Base-by-base conservation (phyloP, 2,329 filamentous ascomycete genomes). In the Ilyonectria sp. region DNA sequence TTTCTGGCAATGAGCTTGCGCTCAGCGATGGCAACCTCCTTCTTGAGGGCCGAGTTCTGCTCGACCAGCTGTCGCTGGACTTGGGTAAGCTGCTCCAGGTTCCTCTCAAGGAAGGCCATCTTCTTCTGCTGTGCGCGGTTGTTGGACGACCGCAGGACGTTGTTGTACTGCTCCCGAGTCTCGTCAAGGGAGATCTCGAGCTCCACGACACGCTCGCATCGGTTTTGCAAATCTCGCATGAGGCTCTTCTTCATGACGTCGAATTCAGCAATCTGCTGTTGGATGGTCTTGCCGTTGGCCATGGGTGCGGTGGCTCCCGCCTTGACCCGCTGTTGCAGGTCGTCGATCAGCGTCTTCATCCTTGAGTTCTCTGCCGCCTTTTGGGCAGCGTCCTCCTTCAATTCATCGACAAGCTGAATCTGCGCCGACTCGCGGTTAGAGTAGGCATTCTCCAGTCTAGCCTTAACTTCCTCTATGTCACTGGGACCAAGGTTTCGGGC, bases 241-340 rank as follows among this genome's bases (percentile, higher is more conserved):
- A 99, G 87, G 73, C 93, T 97, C 90, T 99, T 99, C 91, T 99
- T 99, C 95, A 99, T 99, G 67, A 94, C 93, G 82, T 99, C 96
- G 76, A 99, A 99, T 80, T 99, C 96, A 65, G 95, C 94, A 81
- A 99, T 97, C 84, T 98, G 96, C 84, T 99, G 95, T 80, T 97
- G 94, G 50, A 98, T 90, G 13, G 94, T 97, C 87, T 97, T 97
- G 86, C 93, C 93, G 76, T 93, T 94, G 63, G 90, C 84, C 78
- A 92, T 94, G 29, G 91, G 87, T 31, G 86, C 83, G 10, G 82
- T 78, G 19, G 80, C 80, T 71, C 88, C 87, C 56, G 88, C 85
- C 85, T 94, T 94, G 78, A 92, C 86, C 69, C 91, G 89, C 75
- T 89, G 88, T 79, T 95, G 92, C 13, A 96, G 87, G 69, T 94